These are phyloP conservation scores for Trichoderma atroviride DNA, from an alignment of 2,329 filamentous ascomycete species.

Conservation along the genomic window DNA sequence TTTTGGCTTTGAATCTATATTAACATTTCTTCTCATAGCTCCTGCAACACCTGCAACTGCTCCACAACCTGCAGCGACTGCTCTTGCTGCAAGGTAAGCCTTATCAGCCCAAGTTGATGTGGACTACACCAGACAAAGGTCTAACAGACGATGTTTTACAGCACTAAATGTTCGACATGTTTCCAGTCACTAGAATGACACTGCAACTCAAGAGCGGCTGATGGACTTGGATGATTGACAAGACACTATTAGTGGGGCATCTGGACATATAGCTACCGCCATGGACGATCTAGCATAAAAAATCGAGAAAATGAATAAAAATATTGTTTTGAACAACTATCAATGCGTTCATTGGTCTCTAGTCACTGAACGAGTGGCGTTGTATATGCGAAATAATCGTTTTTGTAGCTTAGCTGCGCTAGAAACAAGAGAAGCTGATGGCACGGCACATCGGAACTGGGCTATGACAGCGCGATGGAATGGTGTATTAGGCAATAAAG, in stretches of 20 bases:
- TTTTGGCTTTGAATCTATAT: not conserved
- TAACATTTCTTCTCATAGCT: not conserved
- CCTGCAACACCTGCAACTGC: slow-evolving; percentile 22
- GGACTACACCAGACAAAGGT: too few species aligned
- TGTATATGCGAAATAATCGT: not conserved
- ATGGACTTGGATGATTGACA: not conserved
- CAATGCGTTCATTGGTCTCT: too few species aligned
- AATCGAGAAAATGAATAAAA: not conserved
- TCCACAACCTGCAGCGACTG: slow-evolving; percentile 8
- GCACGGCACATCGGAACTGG: not conserved
- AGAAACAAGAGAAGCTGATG: not conserved
- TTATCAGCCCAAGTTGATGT: not conserved
- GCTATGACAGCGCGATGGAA: not conserved
- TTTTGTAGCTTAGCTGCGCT: not conserved
- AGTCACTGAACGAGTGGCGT: too few species aligned
- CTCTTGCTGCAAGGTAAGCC: slow-evolving; percentile 19
- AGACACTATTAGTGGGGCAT: not conserved
- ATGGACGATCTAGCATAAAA: not conserved
- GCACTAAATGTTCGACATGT: not conserved
- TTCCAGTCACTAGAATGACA: not conserved
- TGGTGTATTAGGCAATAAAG: too few species aligned
- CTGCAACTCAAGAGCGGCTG: not conserved
- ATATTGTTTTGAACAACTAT: not conserved
- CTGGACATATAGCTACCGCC: not conserved
- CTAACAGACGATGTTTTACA: not conserved